Evolutionary conservation across 106 monocot species (phyloP).

Genomic region (Platanthera zijinensis): DNA sequence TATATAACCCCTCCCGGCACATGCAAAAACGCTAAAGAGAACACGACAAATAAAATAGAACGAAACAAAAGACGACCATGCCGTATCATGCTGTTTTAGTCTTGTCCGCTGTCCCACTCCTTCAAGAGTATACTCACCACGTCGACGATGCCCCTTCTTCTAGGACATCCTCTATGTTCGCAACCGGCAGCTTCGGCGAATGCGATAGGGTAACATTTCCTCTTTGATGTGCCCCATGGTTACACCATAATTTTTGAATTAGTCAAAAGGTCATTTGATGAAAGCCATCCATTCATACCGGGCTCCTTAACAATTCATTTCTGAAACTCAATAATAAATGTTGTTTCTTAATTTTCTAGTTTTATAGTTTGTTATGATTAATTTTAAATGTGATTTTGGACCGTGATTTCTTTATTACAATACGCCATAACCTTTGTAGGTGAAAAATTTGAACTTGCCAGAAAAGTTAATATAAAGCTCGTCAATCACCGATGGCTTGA

Average conservation of each 20-base stretch:
- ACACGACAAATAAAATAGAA: too few relatives aligned
- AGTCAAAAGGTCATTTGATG: neutral
- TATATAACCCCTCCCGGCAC: too few relatives aligned
- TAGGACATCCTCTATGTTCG: too few relatives aligned
- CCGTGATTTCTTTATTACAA: neutral
- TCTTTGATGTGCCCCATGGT: neutral
- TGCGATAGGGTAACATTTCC: neutral
- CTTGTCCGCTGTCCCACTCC: too few relatives aligned
- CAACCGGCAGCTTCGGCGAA: too few relatives aligned
- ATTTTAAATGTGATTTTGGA: neutral
- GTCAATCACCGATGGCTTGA: conserved; percentile 94
- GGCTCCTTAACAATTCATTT: neutral
- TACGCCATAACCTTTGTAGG: conserved; percentile 28
- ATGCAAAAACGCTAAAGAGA: too few relatives aligned
- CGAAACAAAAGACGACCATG: too few relatives aligned
- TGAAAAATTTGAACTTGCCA: conserved; percentile 94
- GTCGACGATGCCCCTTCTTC: too few relatives aligned
- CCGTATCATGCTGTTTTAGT: too few relatives aligned
- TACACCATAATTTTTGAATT: neutral
- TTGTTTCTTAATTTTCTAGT: neutral
- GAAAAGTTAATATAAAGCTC: conserved; percentile 89
- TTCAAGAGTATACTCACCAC: too few relatives aligned
- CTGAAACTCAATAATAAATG: neutral
- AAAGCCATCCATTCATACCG: neutral
- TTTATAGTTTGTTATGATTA: neutral